Evolutionary conservation across 129 eudicot genomes (phyloP), one percentile per base, ranked within the genome.

Genomic region (Heracleum sosnowskyi): DNA sequence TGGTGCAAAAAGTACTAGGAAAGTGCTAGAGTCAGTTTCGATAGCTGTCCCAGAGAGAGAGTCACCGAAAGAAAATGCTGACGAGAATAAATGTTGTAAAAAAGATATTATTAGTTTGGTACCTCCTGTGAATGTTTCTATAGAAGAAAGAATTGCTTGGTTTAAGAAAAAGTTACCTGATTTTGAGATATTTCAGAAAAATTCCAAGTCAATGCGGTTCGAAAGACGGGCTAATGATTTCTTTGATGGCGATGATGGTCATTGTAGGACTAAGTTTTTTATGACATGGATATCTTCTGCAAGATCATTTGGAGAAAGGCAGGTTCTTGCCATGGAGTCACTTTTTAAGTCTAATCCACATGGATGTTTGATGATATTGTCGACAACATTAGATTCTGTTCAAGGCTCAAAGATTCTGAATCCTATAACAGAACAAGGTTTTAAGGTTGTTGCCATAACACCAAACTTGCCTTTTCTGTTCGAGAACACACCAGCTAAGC

Each of bases 281-380:
- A 89, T 91, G 91, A 94, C 93, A 34, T 94, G 98, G 98, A 87
- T 94, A 3, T 85, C 96, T 1, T 86, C 93, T 1, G 80, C 81
- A 1, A 83, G 79, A 3, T 64, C 79, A 1, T 91, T 91, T 53
- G 90, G 92, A 0, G 78, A 66, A 4, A 80, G 98, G 47, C 96
- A 94, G 83, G 53, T 91, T 78, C 76, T 88, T 18, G 86, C 91
- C 0, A 46, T 94, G n/a, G 97, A 94, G 31, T 84, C 85, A 46
- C 77, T 94, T n/a, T 89, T 94, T 74, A 47, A 89, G 0, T n/a
- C 96, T 4, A 86, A 94, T 45, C 98, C 97, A 0, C 26, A 76
- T 11, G 77, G 89, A 22, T 94, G 98, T 45, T 83, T 94, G 83
- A 75, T 91, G 79, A 89, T 94, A 13, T 10, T 91, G 35, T 89